These are phyloP conservation scores for Heimioporus sp. DNA, from an alignment of 768 basidiomycete genomes.

Conservation along the genomic window DNA sequence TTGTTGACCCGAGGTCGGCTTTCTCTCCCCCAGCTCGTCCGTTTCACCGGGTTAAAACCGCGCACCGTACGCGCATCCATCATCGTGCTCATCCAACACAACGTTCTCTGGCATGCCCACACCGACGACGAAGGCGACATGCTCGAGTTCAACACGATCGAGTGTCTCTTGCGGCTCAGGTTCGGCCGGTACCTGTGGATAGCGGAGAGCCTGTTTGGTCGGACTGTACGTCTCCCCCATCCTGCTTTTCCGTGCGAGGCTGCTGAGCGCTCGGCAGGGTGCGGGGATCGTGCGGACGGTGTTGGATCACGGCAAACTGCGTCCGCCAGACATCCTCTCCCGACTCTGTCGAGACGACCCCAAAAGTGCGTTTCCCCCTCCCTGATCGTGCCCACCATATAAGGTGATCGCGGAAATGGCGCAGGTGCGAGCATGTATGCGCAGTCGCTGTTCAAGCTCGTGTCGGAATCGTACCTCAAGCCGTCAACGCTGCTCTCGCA, in stretches of 20 bases:
- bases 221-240: constrained; percentile 47
- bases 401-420: background rate
- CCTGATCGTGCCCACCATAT: constrained; percentile 1
- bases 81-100: constrained; percentile 85
- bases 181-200: constrained; percentile 82
- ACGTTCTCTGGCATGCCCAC: constrained; percentile 82
- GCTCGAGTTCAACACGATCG: constrained; percentile 78
- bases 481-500: constrained; percentile 79
- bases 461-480: constrained; percentile 72
- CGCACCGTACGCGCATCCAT: constrained; percentile 68
- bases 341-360: constrained; percentile 49
- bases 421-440: constrained; percentile 44
- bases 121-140: constrained; percentile 71
- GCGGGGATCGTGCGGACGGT: constrained; percentile 73
- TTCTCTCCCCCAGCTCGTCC: constrained; percentile 63
- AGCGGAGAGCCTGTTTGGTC: constrained; percentile 69
- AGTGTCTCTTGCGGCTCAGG: constrained; percentile 77
- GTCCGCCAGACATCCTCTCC: constrained; percentile 65
- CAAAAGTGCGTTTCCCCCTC: constrained; percentile 47
- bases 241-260: too few species aligned
- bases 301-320: constrained; percentile 84
- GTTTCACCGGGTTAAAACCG: constrained; percentile 65
- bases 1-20: constrained; percentile 84
- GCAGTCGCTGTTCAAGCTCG: constrained; percentile 66
- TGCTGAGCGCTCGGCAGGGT: constrained; percentile 43